phyloP scores from a whole-genome alignment of 2,329 filamentous ascomycete genomes.

The Calonectria pteridis region DNA sequence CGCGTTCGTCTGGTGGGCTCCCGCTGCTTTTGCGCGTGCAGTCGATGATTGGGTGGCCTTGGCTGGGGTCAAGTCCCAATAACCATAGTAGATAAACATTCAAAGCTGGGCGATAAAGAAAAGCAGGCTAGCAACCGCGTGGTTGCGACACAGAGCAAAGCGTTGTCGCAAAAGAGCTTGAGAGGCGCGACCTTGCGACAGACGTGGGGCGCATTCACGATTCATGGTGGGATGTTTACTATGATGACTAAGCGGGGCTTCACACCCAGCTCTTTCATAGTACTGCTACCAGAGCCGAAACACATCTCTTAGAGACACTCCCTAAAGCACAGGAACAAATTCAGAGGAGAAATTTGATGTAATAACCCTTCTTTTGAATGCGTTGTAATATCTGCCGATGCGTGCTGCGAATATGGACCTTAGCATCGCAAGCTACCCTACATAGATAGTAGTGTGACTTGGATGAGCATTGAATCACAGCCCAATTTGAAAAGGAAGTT shows the following conservation, averaged over 20 bases:
- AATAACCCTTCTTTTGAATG: neutral
- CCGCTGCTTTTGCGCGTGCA: neutral
- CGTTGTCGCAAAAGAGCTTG: neutral
- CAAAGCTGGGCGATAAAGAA: neutral
- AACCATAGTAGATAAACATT: too few relatives aligned
- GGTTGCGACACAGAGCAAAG: neutral
- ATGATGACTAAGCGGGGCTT: neutral
- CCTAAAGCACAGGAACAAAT: neutral
- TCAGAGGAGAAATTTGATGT: neutral
- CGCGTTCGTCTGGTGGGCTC: neutral
- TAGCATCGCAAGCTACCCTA: neutral
- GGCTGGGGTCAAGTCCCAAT: too few relatives aligned
- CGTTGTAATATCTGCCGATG: neutral
- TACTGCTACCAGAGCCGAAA: neutral
- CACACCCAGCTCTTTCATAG: neutral
- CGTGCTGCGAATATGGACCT: neutral
- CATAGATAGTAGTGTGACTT: neutral
- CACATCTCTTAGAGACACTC: neutral
- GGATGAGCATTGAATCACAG: neutral
- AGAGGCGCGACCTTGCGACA: neutral
- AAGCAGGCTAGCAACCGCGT: neutral
- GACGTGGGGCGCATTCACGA: slow-evolving; percentile 2
- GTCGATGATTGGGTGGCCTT: neutral
- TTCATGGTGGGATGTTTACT: neutral
- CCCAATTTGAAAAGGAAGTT: neutral